Conservation (phyloP, 306 rosid genomes). For the Vigna radiata region DNA sequence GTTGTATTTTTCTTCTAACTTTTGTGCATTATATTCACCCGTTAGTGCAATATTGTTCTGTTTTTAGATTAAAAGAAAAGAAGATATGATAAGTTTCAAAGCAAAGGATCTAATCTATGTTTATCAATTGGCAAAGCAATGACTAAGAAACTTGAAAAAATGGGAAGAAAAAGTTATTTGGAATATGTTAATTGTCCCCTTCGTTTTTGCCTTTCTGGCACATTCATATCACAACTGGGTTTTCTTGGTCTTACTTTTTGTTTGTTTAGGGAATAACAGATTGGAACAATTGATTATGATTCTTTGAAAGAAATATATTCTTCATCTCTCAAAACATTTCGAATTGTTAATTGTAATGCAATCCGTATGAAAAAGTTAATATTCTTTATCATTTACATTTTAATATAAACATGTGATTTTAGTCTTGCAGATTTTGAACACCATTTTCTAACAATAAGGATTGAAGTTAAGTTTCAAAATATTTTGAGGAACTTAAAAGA, state of each 20-base stretch:
- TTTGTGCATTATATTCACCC: conserved; percentile 22
- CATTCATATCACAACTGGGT: conserved; percentile 23
- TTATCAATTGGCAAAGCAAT: conserved; percentile 40
- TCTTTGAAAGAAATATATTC: neutral
- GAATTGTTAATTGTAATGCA: too few relatives aligned
- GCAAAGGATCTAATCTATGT: conserved; percentile 53
- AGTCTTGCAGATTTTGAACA: too few relatives aligned
- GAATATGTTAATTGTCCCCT: conserved; percentile 47
- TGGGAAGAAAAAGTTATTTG: conserved; percentile 1
- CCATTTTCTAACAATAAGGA: too few relatives aligned
- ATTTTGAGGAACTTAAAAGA: neutral
- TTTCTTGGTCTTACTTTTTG: conserved; percentile 44
- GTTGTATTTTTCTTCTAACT: conserved; percentile 57
- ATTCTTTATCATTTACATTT: too few relatives aligned
- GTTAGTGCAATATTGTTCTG: conserved; percentile 12
- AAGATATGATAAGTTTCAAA: conserved; percentile 46
- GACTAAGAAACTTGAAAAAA: conserved; percentile 42
- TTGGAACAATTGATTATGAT: conserved; percentile 28
- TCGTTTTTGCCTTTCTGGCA: conserved; percentile 37
- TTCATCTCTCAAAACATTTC: neutral
- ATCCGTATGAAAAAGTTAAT: too few relatives aligned
- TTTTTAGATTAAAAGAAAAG: conserved; percentile 16
- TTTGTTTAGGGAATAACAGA: conserved; percentile 34
- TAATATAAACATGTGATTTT: too few relatives aligned
- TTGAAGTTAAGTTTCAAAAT: neutral